These are phyloP conservation scores for Cyberlindnera samutprakarnensis DNA, from an alignment of 805 yeast genomes.

Conservation along the genomic window DNA sequence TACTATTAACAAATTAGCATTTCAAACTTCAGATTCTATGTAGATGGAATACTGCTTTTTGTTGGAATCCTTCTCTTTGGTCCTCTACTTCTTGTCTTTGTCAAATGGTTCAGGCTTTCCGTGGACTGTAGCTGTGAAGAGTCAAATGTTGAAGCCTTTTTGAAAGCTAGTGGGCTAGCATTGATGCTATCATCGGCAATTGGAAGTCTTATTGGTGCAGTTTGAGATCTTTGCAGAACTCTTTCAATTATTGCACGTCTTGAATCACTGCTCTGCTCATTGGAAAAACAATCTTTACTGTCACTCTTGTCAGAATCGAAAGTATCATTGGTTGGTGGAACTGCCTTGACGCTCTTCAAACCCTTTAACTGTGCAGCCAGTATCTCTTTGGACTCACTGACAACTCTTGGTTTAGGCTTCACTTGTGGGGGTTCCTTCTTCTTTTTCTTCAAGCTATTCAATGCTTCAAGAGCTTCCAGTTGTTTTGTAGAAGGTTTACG, in stretches of 20 bases:
- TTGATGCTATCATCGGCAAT: not conserved
- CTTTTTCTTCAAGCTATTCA: constrained; percentile 13
- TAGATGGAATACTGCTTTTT: constrained; percentile 2
- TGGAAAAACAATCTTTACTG: no score
- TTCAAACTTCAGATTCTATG: not conserved
- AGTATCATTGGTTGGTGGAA: not conserved
- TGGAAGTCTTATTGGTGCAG: constrained; percentile 9
- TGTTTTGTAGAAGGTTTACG: constrained; percentile 12
- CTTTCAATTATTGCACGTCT: constrained; percentile 11
- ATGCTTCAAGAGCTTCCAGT: constrained; percentile 13
- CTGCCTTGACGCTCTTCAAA: constrained; percentile 8
- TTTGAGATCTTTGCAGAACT: constrained; percentile 13
- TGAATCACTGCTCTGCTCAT: no score
- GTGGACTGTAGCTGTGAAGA: constrained; percentile 1
- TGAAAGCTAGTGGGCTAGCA: constrained; percentile 1
- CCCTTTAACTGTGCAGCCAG: constrained; percentile 9
- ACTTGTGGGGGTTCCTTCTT: constrained; percentile 6
- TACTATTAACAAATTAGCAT: no score
- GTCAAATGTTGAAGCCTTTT: constrained; percentile 20
- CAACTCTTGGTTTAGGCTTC: constrained; percentile 16
- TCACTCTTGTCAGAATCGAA: no score
- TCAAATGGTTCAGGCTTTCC: constrained; percentile 22
- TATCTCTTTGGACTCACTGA: constrained; percentile 15
- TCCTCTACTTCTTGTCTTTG: constrained; percentile 26
- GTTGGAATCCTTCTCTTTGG: constrained; percentile 32